Percentiles rank a stretch among this genome's conserved stretches.
phyloP scores from a whole-genome alignment of 768 basidiomycete species.

The Gymnopilus junonius region DNA sequence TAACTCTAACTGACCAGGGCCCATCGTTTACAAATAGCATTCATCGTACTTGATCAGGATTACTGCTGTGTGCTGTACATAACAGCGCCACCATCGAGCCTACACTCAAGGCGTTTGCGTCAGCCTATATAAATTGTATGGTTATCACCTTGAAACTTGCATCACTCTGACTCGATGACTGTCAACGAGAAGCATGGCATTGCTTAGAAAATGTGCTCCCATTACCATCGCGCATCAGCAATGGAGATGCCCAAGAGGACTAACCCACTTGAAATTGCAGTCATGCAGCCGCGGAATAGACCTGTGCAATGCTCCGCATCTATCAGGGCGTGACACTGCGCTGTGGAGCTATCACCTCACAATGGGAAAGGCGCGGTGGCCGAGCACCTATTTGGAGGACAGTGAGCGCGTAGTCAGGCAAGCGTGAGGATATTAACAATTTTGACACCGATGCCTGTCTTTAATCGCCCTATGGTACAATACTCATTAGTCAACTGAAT shows the following conservation, averaged over 20 bases:
- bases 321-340: slow-evolving; percentile 6
- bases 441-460: background rate
- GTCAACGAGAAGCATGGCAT: background rate
- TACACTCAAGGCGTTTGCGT: background rate
- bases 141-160: slow-evolving; percentile 8
- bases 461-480: background rate
- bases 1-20: background rate
- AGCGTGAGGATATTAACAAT: background rate
- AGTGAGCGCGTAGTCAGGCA: slow-evolving; percentile 12
- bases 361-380: slow-evolving; percentile 3
- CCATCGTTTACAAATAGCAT: background rate
- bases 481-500: background rate
- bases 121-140: background rate
- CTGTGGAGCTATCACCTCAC: background rate
- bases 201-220: background rate
- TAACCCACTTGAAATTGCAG: background rate
- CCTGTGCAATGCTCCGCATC: slow-evolving; percentile 12
- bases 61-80: background rate
- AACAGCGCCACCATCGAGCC: background rate
- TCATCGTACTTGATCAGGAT: background rate
- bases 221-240: background rate
- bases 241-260: background rate
- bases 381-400: slow-evolving; percentile 1
- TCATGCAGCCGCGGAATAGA: background rate
- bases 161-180: background rate